A percentile compares a stretch with the other conserved stretches of the same genome.
Conservation (phyloP, 2,329 filamentous ascomycete genomes). For the Colletotrichum cordylinicola region DNA sequence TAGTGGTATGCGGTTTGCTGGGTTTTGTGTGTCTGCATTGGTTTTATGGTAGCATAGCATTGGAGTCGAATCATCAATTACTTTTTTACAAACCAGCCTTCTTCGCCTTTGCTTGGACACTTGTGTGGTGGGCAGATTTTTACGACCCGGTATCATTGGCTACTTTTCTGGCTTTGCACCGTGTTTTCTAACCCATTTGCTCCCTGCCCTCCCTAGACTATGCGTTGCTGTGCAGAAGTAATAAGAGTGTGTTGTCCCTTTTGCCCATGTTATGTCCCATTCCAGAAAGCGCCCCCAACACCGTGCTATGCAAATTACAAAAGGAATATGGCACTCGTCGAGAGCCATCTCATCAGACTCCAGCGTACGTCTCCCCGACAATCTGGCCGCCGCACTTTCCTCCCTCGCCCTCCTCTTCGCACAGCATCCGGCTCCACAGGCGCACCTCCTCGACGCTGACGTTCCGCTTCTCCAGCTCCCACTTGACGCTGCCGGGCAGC, state of each 20-base stretch:
- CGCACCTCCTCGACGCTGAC: constrained; percentile 25
- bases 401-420: constrained; percentile 20
- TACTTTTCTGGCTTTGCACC: neutral
- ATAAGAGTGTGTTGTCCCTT: neutral
- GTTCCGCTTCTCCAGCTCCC: constrained; percentile 19
- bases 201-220: neutral
- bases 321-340: neutral
- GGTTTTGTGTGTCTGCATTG: neutral
- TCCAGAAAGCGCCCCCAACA: neutral
- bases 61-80: neutral
- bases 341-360: neutral
- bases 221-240: neutral
- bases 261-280: neutral
- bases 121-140: neutral
- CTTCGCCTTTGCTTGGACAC: neutral
- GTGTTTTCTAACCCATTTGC: neutral
- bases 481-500: constrained; percentile 12
- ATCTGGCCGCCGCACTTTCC: constrained; percentile 21
- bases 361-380: constrained; percentile 21
- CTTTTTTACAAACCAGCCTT: neutral
- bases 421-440: constrained; percentile 27
- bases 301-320: constrained; percentile 17
- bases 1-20: neutral
- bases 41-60: neutral
- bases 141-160: neutral